These are phyloP conservation scores for Hypocrella siamensis DNA, from an alignment of 2,329 filamentous ascomycete genomes.

Conservation along the genomic window DNA sequence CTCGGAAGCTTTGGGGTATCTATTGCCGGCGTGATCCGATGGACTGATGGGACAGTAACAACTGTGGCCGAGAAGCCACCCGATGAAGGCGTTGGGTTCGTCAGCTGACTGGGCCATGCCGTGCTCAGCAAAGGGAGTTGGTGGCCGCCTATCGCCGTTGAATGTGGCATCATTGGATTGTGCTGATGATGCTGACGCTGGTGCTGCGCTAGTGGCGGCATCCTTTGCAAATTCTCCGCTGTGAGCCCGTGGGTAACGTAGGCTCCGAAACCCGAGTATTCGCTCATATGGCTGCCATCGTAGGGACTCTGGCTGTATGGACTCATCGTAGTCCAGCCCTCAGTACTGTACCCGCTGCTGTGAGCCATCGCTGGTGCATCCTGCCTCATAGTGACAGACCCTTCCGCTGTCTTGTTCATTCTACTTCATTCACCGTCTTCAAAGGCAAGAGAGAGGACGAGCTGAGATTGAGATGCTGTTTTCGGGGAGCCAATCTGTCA, in stretches of 20 bases:
- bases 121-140: constrained; percentile 55
- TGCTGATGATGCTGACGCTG: constrained; percentile 9
- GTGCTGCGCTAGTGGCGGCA: constrained; percentile 39
- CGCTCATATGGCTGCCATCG: constrained; percentile 39
- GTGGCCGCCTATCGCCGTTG: constrained; percentile 34
- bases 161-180: constrained; percentile 17
- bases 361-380: constrained; percentile 14
- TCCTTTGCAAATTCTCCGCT: constrained; percentile 32
- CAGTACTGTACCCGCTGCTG: constrained; percentile 19
- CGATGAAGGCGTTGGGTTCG: constrained; percentile 43
- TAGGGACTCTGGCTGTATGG: constrained; percentile 48
- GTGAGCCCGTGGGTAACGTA: constrained; percentile 41
- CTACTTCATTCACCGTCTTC: constrained; percentile 7
- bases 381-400: constrained; percentile 14
- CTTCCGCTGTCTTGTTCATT: constrained; percentile 18
- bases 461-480: no score
- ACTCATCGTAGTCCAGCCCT: constrained; percentile 40
- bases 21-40: constrained; percentile 28
- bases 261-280: constrained; percentile 41
- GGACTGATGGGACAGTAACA: constrained; percentile 40
- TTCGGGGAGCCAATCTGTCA: no score
- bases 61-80: constrained; percentile 42
- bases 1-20: constrained; percentile 12
- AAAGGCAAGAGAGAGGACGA: no score
- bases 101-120: constrained; percentile 71